Percentiles rank a stretch among this genome's conserved stretches.
Evolutionary conservation across 2,329 filamentous ascomycete species (phyloP).

Genomic region (Colletotrichum lini): DNA sequence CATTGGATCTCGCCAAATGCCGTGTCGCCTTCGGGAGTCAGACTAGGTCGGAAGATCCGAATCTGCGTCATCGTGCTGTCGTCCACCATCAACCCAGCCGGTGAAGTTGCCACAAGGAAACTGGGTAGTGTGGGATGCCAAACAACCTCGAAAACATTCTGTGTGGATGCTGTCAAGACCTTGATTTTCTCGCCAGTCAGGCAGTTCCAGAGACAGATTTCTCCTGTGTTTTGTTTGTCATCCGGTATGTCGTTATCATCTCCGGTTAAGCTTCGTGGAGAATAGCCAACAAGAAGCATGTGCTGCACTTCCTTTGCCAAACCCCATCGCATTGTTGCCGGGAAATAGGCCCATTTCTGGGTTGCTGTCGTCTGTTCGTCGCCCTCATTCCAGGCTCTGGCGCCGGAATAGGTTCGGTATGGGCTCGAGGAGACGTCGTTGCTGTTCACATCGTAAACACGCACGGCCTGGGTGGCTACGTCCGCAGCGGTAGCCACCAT

Average conservation of each 20-base stretch:
- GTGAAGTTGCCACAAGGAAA: slow-evolving; percentile 72
- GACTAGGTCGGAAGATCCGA: slow-evolving; percentile 63
- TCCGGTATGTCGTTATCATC: slow-evolving; percentile 72
- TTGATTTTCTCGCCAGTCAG: slow-evolving; percentile 58
- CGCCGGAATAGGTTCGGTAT: slow-evolving; percentile 59
- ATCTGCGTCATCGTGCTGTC: slow-evolving; percentile 68
- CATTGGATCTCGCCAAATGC: slow-evolving; percentile 65
- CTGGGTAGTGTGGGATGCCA: slow-evolving; percentile 71
- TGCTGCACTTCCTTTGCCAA: slow-evolving; percentile 59
- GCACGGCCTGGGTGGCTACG: slow-evolving; percentile 66
- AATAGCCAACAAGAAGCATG: slow-evolving; percentile 74
- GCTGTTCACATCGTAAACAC: slow-evolving; percentile 66
- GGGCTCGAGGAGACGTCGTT: slow-evolving; percentile 54
- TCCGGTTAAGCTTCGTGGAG: slow-evolving; percentile 66
- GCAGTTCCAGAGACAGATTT: slow-evolving; percentile 73
- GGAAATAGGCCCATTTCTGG: slow-evolving; percentile 73
- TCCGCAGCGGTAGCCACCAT: slow-evolving; percentile 74
- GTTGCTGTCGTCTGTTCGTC: slow-evolving; percentile 51
- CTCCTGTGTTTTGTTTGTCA: slow-evolving; percentile 70
- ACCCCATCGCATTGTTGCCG: slow-evolving; percentile 76
- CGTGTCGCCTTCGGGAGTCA: slow-evolving; percentile 48
- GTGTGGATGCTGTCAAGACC: slow-evolving; percentile 65
- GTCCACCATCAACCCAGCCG: slow-evolving; percentile 61
- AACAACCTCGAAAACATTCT: slow-evolving; percentile 75
- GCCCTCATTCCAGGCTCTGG: slow-evolving; percentile 44